These are phyloP conservation scores for Boletus putidus DNA, from an alignment of 1,284 basidiomycete genomes.

Conservation along the genomic window DNA sequence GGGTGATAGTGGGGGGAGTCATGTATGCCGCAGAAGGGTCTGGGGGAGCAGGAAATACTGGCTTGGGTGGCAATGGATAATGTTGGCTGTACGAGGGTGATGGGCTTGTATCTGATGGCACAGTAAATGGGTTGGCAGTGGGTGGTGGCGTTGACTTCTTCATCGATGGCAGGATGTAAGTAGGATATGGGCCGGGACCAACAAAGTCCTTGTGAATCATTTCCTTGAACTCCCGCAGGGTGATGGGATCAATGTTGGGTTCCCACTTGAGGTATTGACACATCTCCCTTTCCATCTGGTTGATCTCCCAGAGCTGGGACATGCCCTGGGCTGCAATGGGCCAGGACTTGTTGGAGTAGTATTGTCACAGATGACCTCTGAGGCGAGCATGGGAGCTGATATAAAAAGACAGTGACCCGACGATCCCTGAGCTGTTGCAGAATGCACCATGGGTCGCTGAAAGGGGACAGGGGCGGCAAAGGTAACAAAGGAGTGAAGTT, in stretches of 20 bases:
- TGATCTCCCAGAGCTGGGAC: constrained; percentile 88
- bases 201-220: constrained; percentile 65
- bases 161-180: constrained; percentile 57
- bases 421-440: constrained; percentile 88
- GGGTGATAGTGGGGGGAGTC: constrained; percentile 45
- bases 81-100: constrained; percentile 52
- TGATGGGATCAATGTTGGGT: constrained; percentile 70
- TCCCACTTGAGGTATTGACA: constrained; percentile 93
- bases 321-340: constrained; percentile 90
- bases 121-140: constrained; percentile 53
- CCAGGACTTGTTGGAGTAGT: constrained; percentile 98
- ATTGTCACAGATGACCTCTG: constrained; percentile 92
- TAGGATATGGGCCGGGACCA: constrained; percentile 55
- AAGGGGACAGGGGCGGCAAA: constrained; percentile 85
- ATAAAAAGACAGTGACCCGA: constrained; percentile 91
- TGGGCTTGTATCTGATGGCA: constrained; percentile 49
- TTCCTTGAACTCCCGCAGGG: constrained; percentile 63
- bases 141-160: constrained; percentile 52
- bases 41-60: constrained; percentile 27
- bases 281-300: constrained; percentile 96
- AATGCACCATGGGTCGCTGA: constrained; percentile 85
- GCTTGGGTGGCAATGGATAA: constrained; percentile 44
- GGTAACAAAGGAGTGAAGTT: constrained; percentile 79
- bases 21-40: constrained; percentile 28
- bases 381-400: constrained; percentile 91